A percentile compares a stretch with the other conserved stretches of the same genome.
These are phyloP conservation scores for Blastobotrys arbuscula DNA, from an alignment of 1,139 yeast genomes.

Conservation along the genomic window DNA sequence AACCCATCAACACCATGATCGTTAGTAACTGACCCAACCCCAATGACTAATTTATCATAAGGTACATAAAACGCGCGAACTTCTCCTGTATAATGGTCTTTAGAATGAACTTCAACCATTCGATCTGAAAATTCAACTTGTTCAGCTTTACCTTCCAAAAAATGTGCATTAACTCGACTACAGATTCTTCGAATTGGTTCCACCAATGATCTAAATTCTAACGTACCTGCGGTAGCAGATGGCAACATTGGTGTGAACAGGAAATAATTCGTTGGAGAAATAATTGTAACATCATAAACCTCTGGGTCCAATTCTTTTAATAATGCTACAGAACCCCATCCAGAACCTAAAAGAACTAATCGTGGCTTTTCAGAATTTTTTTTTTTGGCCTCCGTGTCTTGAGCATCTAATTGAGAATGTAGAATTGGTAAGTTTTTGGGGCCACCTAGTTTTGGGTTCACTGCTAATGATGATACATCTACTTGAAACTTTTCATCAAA, in stretches of 20 bases:
- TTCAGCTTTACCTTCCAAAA: conserved; percentile 51
- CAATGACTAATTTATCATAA: conserved; percentile 57
- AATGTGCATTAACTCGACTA: conserved; percentile 45
- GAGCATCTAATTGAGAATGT: conserved; percentile 47
- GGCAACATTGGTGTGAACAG: conserved; percentile 56
- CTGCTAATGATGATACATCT: conserved; percentile 44
- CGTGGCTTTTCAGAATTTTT: conserved; percentile 43
- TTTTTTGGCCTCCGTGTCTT: conserved; percentile 43
- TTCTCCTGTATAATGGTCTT: conserved; percentile 37
- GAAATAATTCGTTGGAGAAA: conserved; percentile 58
- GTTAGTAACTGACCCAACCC: conserved; percentile 59
- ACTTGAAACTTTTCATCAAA: conserved; percentile 32
- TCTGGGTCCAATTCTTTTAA: conserved; percentile 41
- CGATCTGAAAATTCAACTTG: conserved; percentile 47
- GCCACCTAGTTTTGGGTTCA: conserved; percentile 54
- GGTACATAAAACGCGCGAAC: conserved; percentile 47
- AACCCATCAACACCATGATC: conserved; percentile 64
- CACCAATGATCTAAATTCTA: conserved; percentile 47
- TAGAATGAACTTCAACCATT: conserved; percentile 47
- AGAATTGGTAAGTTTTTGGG: conserved; percentile 61
- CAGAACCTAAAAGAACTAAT: conserved; percentile 53
- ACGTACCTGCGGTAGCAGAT: conserved; percentile 56
- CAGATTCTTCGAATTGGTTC: conserved; percentile 55
- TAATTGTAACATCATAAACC: conserved; percentile 53
- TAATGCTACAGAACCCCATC: conserved; percentile 47